These are phyloP conservation scores for Ophiostoma piceae DNA, from an alignment of 2,329 filamentous ascomycete genomes.

Conservation along the genomic window DNA sequence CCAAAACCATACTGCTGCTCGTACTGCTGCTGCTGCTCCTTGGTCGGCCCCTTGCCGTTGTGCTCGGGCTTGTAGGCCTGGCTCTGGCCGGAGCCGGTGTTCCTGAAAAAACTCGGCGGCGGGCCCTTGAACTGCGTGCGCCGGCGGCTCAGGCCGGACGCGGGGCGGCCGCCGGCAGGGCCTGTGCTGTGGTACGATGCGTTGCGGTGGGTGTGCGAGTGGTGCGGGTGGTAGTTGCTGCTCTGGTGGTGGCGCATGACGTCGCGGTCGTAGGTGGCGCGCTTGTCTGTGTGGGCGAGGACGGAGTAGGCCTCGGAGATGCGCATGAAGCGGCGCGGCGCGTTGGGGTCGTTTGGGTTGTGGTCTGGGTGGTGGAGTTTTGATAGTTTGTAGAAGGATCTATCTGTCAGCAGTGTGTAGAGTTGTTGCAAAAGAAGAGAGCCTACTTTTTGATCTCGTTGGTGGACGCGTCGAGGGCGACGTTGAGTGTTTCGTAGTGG, in stretches of 20 bases:
- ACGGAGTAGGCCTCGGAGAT: slow-evolving; percentile 79
- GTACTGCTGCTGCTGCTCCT: slow-evolving; percentile 13
- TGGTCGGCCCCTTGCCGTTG: slow-evolving; percentile 25
- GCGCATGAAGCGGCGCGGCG: slow-evolving; percentile 70
- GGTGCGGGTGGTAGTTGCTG: slow-evolving; percentile 35
- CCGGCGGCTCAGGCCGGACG: slow-evolving; percentile 73
- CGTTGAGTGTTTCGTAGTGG: slow-evolving; percentile 76
- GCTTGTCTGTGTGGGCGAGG: slow-evolving; percentile 67
- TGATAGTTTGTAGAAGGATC: slow-evolving; percentile 83
- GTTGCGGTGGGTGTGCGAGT: slow-evolving; percentile 28
- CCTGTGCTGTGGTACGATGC: slow-evolving; percentile 53
- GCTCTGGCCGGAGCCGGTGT: slow-evolving; percentile 31
- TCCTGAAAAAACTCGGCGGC: slow-evolving; percentile 81
- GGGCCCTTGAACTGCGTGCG: slow-evolving; percentile 75
- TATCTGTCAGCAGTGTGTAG: slow-evolving; percentile 33
- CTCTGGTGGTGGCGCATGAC: slow-evolving; percentile 41
- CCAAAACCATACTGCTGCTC: slow-evolving; percentile 9
- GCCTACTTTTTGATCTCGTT: slow-evolving; percentile 77
- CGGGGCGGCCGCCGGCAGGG: slow-evolving; percentile 68
- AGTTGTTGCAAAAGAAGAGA: not conserved
- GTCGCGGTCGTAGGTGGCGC: slow-evolving; percentile 74
- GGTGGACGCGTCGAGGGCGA: slow-evolving; percentile 64
- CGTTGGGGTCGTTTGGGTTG: slow-evolving; percentile 69
- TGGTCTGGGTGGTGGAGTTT: slow-evolving; percentile 90
- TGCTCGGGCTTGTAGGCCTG: slow-evolving; percentile 29